These are phyloP conservation scores for Tolypocladium paradoxum DNA, from an alignment of 2,329 filamentous ascomycete genomes.

Conservation along the genomic window DNA sequence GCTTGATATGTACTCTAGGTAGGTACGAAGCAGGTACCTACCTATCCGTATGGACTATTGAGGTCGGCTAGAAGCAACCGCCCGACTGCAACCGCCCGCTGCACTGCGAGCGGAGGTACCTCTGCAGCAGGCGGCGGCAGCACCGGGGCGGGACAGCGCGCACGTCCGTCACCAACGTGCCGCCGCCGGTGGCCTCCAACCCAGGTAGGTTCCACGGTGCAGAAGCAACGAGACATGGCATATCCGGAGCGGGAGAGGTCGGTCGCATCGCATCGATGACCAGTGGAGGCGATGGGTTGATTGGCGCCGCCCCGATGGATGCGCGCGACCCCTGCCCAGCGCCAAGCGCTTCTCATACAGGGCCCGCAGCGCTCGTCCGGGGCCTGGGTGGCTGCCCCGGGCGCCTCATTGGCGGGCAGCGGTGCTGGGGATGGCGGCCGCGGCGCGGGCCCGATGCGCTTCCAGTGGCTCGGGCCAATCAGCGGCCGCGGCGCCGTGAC, in stretches of 20 bases:
- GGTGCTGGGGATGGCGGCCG: neutral
- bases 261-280: neutral
- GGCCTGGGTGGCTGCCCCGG: neutral
- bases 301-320: neutral
- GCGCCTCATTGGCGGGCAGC: neutral
- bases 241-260: neutral
- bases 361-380: neutral
- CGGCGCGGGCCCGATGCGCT: neutral
- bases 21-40: too few relatives aligned
- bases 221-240: neutral
- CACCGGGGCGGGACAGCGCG: neutral
- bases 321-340: neutral
- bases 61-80: neutral
- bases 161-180: neutral
- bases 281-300: too few relatives aligned
- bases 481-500: neutral
- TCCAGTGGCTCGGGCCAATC: neutral
- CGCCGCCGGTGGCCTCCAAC: neutral
- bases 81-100: neutral
- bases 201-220: too few relatives aligned
- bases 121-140: neutral
- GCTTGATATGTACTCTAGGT: neutral
- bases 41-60: neutral
- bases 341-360: neutral
- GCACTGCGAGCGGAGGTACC: neutral